phyloP scores from a whole-genome alignment of 805 yeast genomes.

The Saturnispora serradocipensis region DNA sequence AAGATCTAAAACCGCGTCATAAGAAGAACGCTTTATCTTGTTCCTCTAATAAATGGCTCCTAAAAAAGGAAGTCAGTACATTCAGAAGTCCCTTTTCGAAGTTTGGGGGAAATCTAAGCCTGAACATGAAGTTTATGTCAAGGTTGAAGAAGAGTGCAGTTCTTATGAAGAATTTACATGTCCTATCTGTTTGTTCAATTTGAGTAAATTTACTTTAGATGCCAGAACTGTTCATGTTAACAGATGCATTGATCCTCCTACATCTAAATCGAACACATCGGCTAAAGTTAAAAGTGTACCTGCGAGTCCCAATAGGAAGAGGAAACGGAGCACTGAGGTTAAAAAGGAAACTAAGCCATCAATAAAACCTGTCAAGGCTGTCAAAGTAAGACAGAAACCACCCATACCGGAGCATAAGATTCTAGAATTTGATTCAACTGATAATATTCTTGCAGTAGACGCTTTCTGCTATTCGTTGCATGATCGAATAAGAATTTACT shows the following conservation, averaged over 20 bases:
- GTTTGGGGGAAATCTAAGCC: background rate
- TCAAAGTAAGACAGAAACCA: slow-evolving; percentile 18
- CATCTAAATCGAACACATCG: background rate
- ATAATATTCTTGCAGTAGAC: slow-evolving; percentile 45
- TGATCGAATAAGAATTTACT: slow-evolving; percentile 40
- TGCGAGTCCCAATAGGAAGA: background rate
- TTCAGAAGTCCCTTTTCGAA: slow-evolving; percentile 1
- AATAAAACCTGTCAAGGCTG: background rate
- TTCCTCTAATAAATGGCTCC: background rate
- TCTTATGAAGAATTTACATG: slow-evolving; percentile 27
- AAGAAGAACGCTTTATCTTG: background rate
- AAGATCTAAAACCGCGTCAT: background rate
- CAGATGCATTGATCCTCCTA: slow-evolving; percentile 33
- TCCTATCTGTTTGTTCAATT: slow-evolving; percentile 41
- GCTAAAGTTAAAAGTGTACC: background rate
- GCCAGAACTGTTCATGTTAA: slow-evolving; percentile 48
- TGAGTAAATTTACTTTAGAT: slow-evolving; percentile 32
- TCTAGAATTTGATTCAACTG: slow-evolving; percentile 30
- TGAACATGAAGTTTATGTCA: background rate
- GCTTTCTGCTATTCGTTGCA: slow-evolving; percentile 49
- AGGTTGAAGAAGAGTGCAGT: slow-evolving; percentile 10
- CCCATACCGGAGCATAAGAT: slow-evolving; percentile 49
- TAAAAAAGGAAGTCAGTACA: background rate
- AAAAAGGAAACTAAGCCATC: background rate
- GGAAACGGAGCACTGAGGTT: background rate